A percentile compares a stretch with the other conserved stretches of the same genome.
These are phyloP conservation scores for Wickerhamiella azymoides DNA, from an alignment of 805 yeast species.

Conservation along the genomic window DNA sequence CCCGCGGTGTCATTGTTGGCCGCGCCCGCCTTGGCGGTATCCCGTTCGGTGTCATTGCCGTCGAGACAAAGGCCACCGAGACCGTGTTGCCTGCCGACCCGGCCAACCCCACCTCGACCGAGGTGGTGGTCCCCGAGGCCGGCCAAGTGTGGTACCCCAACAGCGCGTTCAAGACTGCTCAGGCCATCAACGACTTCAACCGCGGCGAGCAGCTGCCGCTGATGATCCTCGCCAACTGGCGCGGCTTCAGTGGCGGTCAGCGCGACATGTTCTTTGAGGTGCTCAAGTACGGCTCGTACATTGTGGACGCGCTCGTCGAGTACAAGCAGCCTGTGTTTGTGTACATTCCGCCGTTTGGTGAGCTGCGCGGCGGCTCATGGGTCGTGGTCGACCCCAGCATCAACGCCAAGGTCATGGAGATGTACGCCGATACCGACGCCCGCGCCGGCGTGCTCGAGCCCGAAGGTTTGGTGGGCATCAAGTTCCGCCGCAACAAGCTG, in stretches of 20 bases:
- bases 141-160: conserved; percentile 99
- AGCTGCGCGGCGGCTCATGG: conserved; percentile 99
- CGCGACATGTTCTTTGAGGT: conserved; percentile 99
- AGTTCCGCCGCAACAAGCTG: conserved; percentile 87
- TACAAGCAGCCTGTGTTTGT: conserved; percentile 94
- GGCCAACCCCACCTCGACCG: conserved; percentile 92
- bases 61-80: conserved; percentile 82
- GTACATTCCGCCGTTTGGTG: conserved; percentile 97
- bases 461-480: conserved; percentile 98
- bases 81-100: conserved; percentile 95
- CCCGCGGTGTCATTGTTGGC: conserved; percentile 95
- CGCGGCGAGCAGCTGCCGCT: conserved; percentile 95
- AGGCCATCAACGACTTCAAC: conserved; percentile 94
- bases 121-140: conserved; percentile 77
- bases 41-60: conserved; percentile 96
- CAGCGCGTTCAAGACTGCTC: conserved; percentile 98
- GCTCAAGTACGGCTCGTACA: conserved; percentile 88
- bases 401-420: conserved; percentile 95
- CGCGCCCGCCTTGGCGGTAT: conserved; percentile 98
- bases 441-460: conserved; percentile 98
- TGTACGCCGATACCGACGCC: conserved; percentile 93
- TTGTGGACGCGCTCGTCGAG: conserved; percentile 92
- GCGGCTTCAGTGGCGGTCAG: conserved; percentile 99
- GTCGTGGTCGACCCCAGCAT: conserved; percentile 98
- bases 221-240: conserved; percentile 98